Evolutionary conservation across 129 eudicot genomes (phyloP).

Genomic region (Deinandra increscens): DNA sequence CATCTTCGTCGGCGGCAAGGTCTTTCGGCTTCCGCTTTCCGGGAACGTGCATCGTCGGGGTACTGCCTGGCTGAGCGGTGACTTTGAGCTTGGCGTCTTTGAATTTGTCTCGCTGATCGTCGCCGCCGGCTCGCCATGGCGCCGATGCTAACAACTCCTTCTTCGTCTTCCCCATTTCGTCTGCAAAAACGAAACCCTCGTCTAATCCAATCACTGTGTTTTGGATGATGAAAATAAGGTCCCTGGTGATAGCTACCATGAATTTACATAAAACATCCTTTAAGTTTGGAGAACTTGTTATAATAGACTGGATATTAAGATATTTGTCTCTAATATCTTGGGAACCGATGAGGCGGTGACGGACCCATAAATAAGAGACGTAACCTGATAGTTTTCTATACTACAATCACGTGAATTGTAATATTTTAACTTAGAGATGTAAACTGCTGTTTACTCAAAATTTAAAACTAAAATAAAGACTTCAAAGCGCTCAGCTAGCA

Average conservation of each 20-base stretch:
- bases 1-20: conserved; percentile 38
- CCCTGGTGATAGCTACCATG: not conserved
- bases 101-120: conserved; percentile 54
- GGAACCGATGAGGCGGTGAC: too few species aligned
- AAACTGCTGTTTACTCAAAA: too few species aligned
- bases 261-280: not conserved
- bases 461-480: too few species aligned
- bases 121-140: conserved; percentile 78
- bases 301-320: not conserved
- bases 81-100: conserved; percentile 81
- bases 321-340: too few species aligned
- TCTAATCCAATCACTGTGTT: conserved; percentile 5
- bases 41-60: conserved; percentile 90
- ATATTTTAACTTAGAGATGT: too few species aligned
- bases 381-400: too few species aligned
- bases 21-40: conserved; percentile 45
- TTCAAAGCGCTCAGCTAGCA: too few species aligned
- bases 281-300: not conserved
- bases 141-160: conserved; percentile 83
- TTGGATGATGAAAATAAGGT: conserved; percentile 11
- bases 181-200: conserved; percentile 20
- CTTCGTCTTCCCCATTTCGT: conserved; percentile 68
- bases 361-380: too few species aligned
- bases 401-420: too few species aligned
- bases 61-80: conserved; percentile 71